phyloP scores from a whole-genome alignment of 139 green algal species.

The Spirogloea muscicola region DNA sequence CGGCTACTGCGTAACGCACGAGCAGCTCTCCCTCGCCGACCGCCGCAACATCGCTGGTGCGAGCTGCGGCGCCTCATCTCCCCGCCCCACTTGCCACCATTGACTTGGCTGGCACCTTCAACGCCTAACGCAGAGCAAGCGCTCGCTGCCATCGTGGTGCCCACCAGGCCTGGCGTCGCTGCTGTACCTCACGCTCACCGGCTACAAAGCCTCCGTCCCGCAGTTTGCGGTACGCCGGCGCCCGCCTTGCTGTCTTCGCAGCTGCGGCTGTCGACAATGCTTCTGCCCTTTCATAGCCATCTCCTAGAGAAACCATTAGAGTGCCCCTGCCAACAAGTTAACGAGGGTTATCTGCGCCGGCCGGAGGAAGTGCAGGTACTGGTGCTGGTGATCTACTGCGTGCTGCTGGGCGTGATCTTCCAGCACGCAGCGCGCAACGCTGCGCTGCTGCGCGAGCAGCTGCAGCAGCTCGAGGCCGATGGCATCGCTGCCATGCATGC shows the following conservation, averaged over 20 bases:
- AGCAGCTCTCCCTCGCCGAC: conserved; percentile 11
- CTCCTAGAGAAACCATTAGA: too few species aligned
- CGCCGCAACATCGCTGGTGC: conserved; percentile 28
- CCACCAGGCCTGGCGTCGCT: conserved; percentile 2
- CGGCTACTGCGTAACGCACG: conserved; percentile 20
- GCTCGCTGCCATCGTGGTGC: too few species aligned
- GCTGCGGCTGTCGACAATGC: too few species aligned
- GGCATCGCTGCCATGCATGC: neutral
- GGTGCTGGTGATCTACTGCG: too few species aligned
- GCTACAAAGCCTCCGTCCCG: conserved; percentile 31
- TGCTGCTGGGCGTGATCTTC: neutral
- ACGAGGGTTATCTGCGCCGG: too few species aligned
- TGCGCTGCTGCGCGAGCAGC: neutral
- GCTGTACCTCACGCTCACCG: conserved; percentile 39
- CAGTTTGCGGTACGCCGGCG: conserved; percentile 28
- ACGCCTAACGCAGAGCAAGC: too few species aligned
- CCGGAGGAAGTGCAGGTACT: too few species aligned
- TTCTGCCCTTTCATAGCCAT: too few species aligned
- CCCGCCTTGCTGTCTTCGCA: too few species aligned
- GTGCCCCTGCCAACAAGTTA: too few species aligned
- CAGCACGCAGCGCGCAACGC: neutral
- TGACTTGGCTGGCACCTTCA: too few species aligned
- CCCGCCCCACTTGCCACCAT: too few species aligned
- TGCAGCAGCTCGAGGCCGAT: neutral
- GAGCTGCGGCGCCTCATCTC: neutral